Evolutionary conservation across 495 filamentous ascomycete genomes (phyloP), one percentile per base, ranked within the genome.

Genomic region (Trichoderma erinaceum): DNA sequence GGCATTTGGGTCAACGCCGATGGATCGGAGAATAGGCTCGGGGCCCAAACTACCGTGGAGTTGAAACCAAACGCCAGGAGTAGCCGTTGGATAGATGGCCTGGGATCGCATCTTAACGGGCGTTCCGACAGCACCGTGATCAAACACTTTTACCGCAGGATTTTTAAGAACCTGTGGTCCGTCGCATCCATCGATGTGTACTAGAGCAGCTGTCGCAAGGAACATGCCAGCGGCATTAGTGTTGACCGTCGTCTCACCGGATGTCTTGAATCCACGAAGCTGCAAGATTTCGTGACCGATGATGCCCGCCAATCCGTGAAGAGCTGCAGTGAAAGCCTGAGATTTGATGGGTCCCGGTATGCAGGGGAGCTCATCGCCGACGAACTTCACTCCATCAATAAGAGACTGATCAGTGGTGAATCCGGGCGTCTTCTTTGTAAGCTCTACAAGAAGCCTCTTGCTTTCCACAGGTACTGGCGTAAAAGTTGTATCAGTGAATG

Each of bases 301-400:
- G 46, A 77, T 35, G 32, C 73, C 75, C 6, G 68, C 50, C 73
- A 77, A 75, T 29, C 67, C 75, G 43, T 75, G 73, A 4, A 75
- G 66, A 21, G 70, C 72, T 21, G 73, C 73, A 1, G 73, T 69
- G 13, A 77, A 64, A n/a, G 72, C 66, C 21, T 71, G 68, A 18
- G 72, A 66, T 64, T 77, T 77, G 67, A 77, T 67, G 4, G 73
- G 72, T 16, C 75, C 73, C 4, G 75, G 73, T 13, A 77, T 67
- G 15, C 73, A 25, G 38, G 72, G 75, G 18, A 73, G 66, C 32
- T 68, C 68, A 35, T 69, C 73, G 50, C 73, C 73, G 12, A 18
- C 61, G 10, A 46, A 46, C 18, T 46, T 46, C 13, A 46, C 43
- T 15, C 43, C 43, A 18, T 18, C 18, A 16, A 46, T 15, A 11